Base-by-base conservation (phyloP, 1,139 yeast genomes). In the Entelexis sorbosivorans region DNA sequence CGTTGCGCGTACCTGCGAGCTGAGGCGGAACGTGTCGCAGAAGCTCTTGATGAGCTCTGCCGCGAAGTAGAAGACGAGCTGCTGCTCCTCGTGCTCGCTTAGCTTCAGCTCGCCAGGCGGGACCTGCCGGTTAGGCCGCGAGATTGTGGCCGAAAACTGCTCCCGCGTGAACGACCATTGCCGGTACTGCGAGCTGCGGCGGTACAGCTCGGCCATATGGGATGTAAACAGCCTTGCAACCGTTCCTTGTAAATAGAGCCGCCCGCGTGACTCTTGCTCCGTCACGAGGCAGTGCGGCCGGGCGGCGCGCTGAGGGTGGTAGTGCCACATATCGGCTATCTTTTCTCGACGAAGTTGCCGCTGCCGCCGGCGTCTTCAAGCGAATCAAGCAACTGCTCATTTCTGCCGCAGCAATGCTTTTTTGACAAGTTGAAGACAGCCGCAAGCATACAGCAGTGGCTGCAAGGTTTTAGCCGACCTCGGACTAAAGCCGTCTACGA, bases 181-280 rank as follows among this genome's bases (percentile, higher is more conserved):
- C 51, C 82, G 73, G 64, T 74, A 91, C 68, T 91, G 98, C 0
- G 93, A 76, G 6, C 96, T 85, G 48, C 88, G 75, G 51, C 97
- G 75, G 66, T 86, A 91, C 45, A 91, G 69, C 58, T 89, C 97
- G 66, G 91, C 97, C 58, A 78, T 82, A 78, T 82, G 4, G 24
- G 16, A 39, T 7, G 44, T 40, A 40, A 40, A 40, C 44, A 40
- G 26, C 11, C 9, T 9, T n/a, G 9, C 3, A 24, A 11, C 14
- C 36, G 17, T 19, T 20, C 5, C 8, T 11, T 5, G 36, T 31
- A 31, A 42, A 42, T 42, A 42, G 36, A 16, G n/a, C 16, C 8
- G 16, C 19, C 13, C 5, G 13, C 28, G 44, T 39, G 44, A 39
- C 44, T 39, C 34, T 39, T 39, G 34, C 26, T 39, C 7, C 14